Evolutionary conservation across 2,329 filamentous ascomycete species (phyloP).

Genomic region (Hypomyces rosellus): DNA sequence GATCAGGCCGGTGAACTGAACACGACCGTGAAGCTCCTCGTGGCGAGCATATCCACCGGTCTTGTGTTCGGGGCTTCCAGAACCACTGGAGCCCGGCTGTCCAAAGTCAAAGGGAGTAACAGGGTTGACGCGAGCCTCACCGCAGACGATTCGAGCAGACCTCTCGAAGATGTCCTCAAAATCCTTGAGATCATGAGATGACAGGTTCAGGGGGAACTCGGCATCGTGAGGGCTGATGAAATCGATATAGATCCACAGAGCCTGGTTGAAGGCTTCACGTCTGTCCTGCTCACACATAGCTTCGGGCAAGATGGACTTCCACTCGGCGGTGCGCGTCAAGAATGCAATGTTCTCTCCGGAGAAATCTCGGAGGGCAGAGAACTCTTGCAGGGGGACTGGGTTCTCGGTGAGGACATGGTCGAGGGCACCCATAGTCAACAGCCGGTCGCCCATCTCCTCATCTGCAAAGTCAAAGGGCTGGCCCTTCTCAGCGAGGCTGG

Average conservation of each 20-base stretch:
- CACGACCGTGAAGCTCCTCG: background rate
- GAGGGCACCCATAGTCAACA: constrained; percentile 54
- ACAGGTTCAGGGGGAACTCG: constrained; percentile 59
- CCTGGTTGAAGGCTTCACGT: constrained; percentile 48
- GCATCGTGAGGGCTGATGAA: constrained; percentile 54
- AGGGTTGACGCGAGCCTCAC: constrained; percentile 29
- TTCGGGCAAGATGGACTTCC: constrained; percentile 35
- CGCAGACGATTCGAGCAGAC: constrained; percentile 37
- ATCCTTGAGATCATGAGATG: constrained; percentile 42
- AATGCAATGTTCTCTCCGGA: constrained; percentile 66
- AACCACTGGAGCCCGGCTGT: background rate
- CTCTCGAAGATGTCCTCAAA: constrained; percentile 49
- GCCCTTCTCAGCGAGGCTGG: constrained; percentile 8
- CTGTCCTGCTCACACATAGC: background rate
- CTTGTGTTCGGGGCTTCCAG: background rate
- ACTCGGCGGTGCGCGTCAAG: constrained; percentile 47
- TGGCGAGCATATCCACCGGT: background rate
- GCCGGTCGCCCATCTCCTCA: constrained; percentile 28
- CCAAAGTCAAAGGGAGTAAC: constrained; percentile 31
- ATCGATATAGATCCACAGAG: constrained; percentile 53
- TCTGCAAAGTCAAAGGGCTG: constrained; percentile 4
- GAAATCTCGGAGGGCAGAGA: constrained; percentile 59
- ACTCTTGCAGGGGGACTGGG: constrained; percentile 53
- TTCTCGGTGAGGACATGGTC: constrained; percentile 54
- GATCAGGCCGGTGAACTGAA: constrained; percentile 33